Evolutionary conservation across 2,329 filamentous ascomycete species (phyloP).

Genomic region (Dactylellina parvicollis): DNA sequence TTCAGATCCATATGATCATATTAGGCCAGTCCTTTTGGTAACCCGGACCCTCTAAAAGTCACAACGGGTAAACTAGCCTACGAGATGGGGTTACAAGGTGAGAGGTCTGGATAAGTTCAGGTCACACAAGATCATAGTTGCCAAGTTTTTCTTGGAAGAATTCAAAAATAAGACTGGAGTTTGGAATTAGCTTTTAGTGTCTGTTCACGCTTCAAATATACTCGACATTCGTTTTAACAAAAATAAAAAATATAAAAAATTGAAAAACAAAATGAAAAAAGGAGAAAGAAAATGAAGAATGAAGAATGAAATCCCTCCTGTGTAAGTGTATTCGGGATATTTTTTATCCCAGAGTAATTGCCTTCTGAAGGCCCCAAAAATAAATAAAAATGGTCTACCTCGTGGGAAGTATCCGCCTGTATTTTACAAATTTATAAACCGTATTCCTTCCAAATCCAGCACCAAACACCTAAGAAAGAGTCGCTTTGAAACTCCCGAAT

Average conservation of each 20-base stretch:
- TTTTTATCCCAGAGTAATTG: constrained; percentile 13
- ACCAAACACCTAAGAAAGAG: constrained; percentile 37
- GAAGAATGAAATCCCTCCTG: neutral
- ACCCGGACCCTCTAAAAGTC: too few species aligned
- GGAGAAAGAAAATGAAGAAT: neutral
- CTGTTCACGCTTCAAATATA: constrained; percentile 3
- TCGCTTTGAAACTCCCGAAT: constrained; percentile 36
- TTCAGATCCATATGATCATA: too few species aligned
- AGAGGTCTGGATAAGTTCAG: neutral
- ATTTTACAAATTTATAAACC: constrained; percentile 52
- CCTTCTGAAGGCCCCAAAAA: constrained; percentile 12
- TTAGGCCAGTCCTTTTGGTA: too few species aligned
- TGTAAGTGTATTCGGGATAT: neutral
- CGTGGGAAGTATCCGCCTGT: constrained; percentile 37
- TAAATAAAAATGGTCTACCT: constrained; percentile 28
- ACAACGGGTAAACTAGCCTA: too few species aligned
- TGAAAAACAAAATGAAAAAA: neutral
- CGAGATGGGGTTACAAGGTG: too few species aligned
- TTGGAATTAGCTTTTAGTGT: constrained; percentile 40
- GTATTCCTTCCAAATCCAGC: constrained; percentile 32
- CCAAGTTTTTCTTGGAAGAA: neutral
- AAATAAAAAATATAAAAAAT: neutral
- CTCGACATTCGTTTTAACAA: constrained; percentile 2
- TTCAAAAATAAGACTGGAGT: constrained; percentile 18
- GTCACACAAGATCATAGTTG: neutral